phyloP scores from a whole-genome alignment of 495 filamentous ascomycete genomes.

The Choiromyces venosus region DNA sequence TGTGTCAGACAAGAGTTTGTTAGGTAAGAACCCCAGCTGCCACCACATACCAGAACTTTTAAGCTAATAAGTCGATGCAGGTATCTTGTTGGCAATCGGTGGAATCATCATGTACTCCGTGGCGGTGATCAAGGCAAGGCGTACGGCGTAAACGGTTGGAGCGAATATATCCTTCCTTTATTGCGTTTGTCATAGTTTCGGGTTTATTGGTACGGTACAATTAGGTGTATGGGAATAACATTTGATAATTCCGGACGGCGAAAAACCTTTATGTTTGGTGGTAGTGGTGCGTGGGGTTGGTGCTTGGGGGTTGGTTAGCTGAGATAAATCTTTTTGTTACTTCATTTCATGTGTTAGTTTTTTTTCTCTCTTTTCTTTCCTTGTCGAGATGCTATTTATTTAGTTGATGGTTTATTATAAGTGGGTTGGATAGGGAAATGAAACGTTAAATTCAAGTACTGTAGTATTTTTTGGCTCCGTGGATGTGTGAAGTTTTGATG shows the following conservation, averaged over 20 bases:
- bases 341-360: neutral
- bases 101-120: constrained; percentile 51
- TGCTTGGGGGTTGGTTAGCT: too few species aligned
- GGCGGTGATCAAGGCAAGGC: constrained; percentile 13
- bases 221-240: neutral
- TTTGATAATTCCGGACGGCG: neutral
- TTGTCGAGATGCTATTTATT: neutral
- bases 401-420: neutral
- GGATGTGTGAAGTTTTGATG: too few species aligned
- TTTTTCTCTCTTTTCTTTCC: too few species aligned
- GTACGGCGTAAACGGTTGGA: neutral
- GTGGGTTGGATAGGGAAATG: neutral
- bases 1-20: constrained; percentile 50
- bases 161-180: neutral
- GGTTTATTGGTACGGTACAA: neutral
- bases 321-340: neutral
- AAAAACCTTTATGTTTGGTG: too few species aligned
- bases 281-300: neutral
- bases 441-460: too few species aligned
- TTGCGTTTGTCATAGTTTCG: neutral
- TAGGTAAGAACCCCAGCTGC: constrained; percentile 43
- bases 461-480: too few species aligned
- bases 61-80: constrained; percentile 13
- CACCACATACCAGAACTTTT: constrained; percentile 4
- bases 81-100: constrained; percentile 50